Evolutionary conservation across 140 eudicot species (phyloP), one percentile per base, ranked within the genome.

Genomic region (Bidens hawaiensis): DNA sequence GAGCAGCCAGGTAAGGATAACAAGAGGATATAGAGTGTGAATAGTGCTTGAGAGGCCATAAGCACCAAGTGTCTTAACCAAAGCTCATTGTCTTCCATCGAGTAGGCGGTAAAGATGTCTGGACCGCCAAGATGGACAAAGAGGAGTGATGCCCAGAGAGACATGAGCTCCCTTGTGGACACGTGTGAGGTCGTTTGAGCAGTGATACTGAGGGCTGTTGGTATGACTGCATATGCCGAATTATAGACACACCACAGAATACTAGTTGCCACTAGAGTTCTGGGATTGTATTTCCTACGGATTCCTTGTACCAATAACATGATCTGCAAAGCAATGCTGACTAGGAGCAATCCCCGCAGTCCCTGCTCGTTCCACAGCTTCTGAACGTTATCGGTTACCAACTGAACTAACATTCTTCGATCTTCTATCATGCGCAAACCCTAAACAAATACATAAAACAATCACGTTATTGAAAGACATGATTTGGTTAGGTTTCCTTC

Each of bases 51-150:
- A 56, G 10, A 16, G n/a, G 30, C 16, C 14, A 56, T 28, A 19
- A 27, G 21, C 7, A 28, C n/a, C 34, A 31, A 56, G 16, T 56
- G 42, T 56, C 42, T 16, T 56, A 16, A 16, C 22, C 24, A 56
- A 56, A 30, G 43, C 45, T 56, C 27, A 15, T 16, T 56, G 18
- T 56, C 63, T 56, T 56, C 45, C n/a, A 15, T 5, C 1, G 63
- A 31, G 14, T 25, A 56, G 4, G 63, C 63, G 3, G 82, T 80
- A 18, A 79, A 75, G 30, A 76, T 70, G 26, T 79, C 81, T 7
- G 78, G 78, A 18, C 85, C 85, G 15, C 85, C 85, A 14, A 80
- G 72, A 62, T 80, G 82, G 18, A 80, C 73, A 57, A 80, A 25
- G n/a, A 76, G 67, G 72, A 76, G 72, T 0, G 75, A 78, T 7